Evolutionary conservation across 2,329 filamentous ascomycete species (phyloP), one percentile per base, ranked within the genome.

Genomic region (Aspergillaceae sp.): DNA sequence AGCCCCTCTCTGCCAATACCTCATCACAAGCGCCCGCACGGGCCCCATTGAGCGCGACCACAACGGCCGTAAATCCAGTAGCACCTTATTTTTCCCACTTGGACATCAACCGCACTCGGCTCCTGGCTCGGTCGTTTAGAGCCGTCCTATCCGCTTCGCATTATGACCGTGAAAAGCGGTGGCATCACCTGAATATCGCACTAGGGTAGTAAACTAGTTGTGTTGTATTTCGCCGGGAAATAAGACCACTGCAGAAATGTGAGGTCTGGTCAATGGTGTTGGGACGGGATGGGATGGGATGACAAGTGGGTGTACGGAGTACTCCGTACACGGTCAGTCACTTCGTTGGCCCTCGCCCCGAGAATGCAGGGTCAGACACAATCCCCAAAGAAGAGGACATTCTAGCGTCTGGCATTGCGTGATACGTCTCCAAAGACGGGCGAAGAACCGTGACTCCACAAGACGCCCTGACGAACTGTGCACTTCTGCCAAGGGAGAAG

Each of bases 261-360:
- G 83, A 87, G 70, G 77, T 86, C 64, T 86, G 83, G 79, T 79
- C 73, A 34, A 73, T 82, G 26, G 59, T 88, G 7, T n/a, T n/a
- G n/a, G n/a, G n/a, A n/a, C n/a, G n/a, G n/a, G n/a, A 69, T 87
- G 27, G 64, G 71, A 53, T 88, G 84, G 84, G 84, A 88, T 66
- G 74, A 79, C 51, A 87, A 87, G 69, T 88, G 84, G 84, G 57
- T 87, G 35, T 86, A n/a, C n/a, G n/a, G n/a, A n/a, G n/a, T n/a
- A n/a, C n/a, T n/a, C n/a, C n/a, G n/a, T n/a, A n/a, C n/a, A n/a
- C n/a, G n/a, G n/a, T n/a, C n/a, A n/a, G n/a, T n/a, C n/a, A 86
- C 61, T 87, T 84, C 52, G 77, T 87, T 1, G 77, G 67, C n/a
- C 61, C 60, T 19, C 59, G 61, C 30, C 60, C 62, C 45, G 19